Conservation (phyloP, 768 basidiomycete species). For the Serpula lacrymans region DNA sequence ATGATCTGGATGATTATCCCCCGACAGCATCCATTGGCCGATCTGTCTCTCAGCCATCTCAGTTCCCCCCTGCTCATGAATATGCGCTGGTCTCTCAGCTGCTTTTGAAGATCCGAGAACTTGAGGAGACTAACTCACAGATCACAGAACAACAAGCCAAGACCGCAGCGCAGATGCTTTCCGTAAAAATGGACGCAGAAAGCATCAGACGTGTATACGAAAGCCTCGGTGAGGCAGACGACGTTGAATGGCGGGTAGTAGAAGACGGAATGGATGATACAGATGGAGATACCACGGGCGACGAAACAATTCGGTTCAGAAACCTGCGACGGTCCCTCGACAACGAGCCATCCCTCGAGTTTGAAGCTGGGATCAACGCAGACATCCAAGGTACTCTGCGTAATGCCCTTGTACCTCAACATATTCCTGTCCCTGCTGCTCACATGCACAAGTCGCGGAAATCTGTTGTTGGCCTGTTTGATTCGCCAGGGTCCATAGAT, state of each 20-base stretch:
- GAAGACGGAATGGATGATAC: conserved; percentile 37
- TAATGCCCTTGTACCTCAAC: conserved; percentile 10
- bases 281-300: conserved; percentile 14
- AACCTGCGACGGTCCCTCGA: conserved; percentile 24
- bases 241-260: conserved; percentile 38
- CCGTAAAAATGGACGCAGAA: conserved; percentile 69
- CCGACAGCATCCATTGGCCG: conserved; percentile 19
- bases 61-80: conserved; percentile 27
- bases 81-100: conserved; percentile 67
- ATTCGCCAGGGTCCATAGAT: conserved; percentile 22
- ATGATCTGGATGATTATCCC: conserved; percentile 15
- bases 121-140: conserved; percentile 68
- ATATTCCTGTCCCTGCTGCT: conserved; percentile 13
- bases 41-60: conserved; percentile 21
- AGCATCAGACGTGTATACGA: conserved; percentile 71
- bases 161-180: conserved; percentile 59
- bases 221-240: conserved; percentile 53
- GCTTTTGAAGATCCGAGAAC: conserved; percentile 68
- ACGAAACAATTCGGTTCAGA: conserved; percentile 29
- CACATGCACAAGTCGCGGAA: conserved; percentile 37
- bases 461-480: conserved; percentile 64
- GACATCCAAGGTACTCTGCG: conserved; percentile 25
- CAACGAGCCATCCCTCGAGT: conserved; percentile 17
- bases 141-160: conserved; percentile 64
- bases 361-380: conserved; percentile 15